Evolutionary conservation across 2,329 filamentous ascomycete species (phyloP), one percentile per base, ranked within the genome.

Genomic region (Colletotrichum orchidophilum): DNA sequence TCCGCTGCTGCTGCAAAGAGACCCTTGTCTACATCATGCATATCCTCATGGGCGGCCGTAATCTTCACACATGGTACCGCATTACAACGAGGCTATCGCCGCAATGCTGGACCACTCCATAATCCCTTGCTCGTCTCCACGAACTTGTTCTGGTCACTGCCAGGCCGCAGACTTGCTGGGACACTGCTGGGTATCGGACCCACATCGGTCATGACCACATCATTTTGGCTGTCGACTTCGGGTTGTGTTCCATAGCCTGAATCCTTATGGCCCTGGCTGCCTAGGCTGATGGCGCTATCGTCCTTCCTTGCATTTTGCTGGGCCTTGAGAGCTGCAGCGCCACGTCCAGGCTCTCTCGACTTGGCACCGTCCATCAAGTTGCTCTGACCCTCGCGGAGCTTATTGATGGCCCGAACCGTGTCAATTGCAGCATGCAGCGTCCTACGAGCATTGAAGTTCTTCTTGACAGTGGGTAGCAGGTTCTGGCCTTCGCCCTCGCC

Each of bases 381-480:
- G 73, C 87, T 83, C 75, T 90, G 88, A 2, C 89, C 88, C 80
- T 92, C 91, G 69, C 90, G 86, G 57, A 93, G 82, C 82, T 92
- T 93, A 81, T 93, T 92, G 78, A 93, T 93, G 39, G 91, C 91
- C 59, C 91, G 86, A 58, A 93, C 90, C 1, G 91, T 93, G 78
- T 93, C 91, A 78, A 93, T 93, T 66, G 91, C 91, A 35, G 91
- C 90, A 76, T 93, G 91, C 60, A 93, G 83, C 31, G 91, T 93
- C 76, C 91, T 85, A 68, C 91, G 85, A 52, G 91, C 91, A 76
- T 93, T 93, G 83, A 93, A 93, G 83, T 93, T 93, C 87, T 92
- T 92, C 86, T 92, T 91, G 79, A 93, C 90, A 7, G 88, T 90
- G 9, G 91, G 91, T 72, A 93, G 81, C 74, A 93, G 82, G 82